phyloP scores from a whole-genome alignment of 257 asterid species.

The Przewalskia tangutica region DNA sequence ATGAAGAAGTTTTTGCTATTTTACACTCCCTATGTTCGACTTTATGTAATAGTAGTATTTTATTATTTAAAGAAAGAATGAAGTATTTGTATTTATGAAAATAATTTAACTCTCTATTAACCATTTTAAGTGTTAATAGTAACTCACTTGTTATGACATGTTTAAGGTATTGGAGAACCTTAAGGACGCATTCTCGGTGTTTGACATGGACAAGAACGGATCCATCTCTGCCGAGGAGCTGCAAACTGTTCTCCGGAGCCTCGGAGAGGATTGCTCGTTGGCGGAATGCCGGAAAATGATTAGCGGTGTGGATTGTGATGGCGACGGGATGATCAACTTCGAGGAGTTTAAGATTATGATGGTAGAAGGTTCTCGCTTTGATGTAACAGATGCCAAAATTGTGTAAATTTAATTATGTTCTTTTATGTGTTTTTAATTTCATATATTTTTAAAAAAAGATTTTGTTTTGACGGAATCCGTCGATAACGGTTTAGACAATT shows the following conservation, averaged over 20 bases:
- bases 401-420: neutral
- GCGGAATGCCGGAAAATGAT: constrained; percentile 78
- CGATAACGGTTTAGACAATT: too few species aligned
- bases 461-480: neutral
- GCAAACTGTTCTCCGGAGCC: constrained; percentile 50
- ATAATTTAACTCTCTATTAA: too few species aligned
- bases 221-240: constrained; percentile 60
- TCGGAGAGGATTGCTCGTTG: constrained; percentile 74
- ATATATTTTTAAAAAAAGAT: too few species aligned
- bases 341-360: constrained; percentile 90
- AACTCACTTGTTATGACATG: too few species aligned
- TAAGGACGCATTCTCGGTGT: constrained; percentile 62
- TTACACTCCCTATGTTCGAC: neutral
- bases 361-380: constrained; percentile 52
- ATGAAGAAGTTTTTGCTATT: neutral
- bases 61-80: too few species aligned
- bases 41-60: neutral
- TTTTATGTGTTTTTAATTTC: neutral
- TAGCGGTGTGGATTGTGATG: constrained; percentile 64
- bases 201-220: constrained; percentile 65
- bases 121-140: too few species aligned
- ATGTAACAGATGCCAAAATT: neutral
- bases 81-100: too few species aligned
- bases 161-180: constrained; percentile 32
- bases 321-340: constrained; percentile 62